A percentile compares a stretch with the other conserved stretches of the same genome.
phyloP scores from a whole-genome alignment of 768 basidiomycete species.

The Termitomyces sp. region DNA sequence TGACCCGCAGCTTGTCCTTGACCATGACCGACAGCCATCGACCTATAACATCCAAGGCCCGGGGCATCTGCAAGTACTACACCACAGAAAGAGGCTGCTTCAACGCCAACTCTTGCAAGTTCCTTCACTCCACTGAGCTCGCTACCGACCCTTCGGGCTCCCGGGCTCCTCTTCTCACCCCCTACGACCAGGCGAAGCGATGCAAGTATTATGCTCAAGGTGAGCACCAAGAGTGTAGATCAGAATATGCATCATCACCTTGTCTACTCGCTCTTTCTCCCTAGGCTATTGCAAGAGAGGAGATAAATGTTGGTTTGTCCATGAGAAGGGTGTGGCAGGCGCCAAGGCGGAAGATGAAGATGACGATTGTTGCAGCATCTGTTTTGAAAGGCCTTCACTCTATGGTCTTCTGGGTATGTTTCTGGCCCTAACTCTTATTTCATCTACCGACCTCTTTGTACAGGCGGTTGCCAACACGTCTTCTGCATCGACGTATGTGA shows the following conservation, averaged over 20 bases:
- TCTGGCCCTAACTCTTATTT: background rate
- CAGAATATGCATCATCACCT: background rate
- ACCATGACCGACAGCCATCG: constrained; percentile 31
- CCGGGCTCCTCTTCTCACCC: constrained; percentile 44
- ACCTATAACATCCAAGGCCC: constrained; percentile 66
- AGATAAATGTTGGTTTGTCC: constrained; percentile 74
- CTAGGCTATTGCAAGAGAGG: constrained; percentile 72
- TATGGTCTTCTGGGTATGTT: constrained; percentile 67
- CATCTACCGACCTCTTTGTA: background rate
- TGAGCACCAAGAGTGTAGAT: constrained; percentile 21
- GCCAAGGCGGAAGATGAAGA: constrained; percentile 32
- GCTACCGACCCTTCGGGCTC: constrained; percentile 28
- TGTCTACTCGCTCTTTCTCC: constrained; percentile 1
- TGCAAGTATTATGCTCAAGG: constrained; percentile 67
- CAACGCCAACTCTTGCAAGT: constrained; percentile 69
- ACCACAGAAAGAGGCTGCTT: constrained; percentile 65
- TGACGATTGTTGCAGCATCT: constrained; percentile 65
- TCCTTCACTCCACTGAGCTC: constrained; percentile 55
- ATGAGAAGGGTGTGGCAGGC: constrained; percentile 31
- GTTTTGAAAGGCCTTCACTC: constrained; percentile 67
- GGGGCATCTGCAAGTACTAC: constrained; percentile 73
- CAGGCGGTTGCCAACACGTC: constrained; percentile 74
- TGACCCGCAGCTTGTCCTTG: constrained; percentile 2
- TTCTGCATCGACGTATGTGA: constrained; percentile 67
- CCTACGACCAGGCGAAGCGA: constrained; percentile 68